These are phyloP conservation scores for Claviceps lovelessii DNA, from an alignment of 2,329 filamentous ascomycete species.

Conservation along the genomic window DNA sequence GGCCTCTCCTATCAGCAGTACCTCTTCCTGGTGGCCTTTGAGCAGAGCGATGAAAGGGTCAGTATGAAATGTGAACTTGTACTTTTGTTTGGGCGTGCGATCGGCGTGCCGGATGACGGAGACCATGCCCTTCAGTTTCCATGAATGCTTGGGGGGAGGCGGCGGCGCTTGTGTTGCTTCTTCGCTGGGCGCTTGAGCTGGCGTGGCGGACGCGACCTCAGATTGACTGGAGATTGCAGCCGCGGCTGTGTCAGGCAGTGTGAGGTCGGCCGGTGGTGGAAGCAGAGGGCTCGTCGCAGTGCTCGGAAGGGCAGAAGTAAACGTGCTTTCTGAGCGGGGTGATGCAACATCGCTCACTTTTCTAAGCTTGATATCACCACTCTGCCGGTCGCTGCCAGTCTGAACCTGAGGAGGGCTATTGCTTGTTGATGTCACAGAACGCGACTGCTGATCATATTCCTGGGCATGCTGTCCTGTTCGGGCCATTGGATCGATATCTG, in stretches of 20 bases:
- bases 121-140: slow-evolving; percentile 96
- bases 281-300: slow-evolving; percentile 21
- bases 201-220: slow-evolving; percentile 13
- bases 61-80: slow-evolving; percentile 98
- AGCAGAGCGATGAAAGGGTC: slow-evolving; percentile 90
- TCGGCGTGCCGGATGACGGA: slow-evolving; percentile 94
- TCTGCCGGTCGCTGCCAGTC: slow-evolving; percentile 7
- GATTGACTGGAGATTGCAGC: slow-evolving; percentile 24
- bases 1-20: slow-evolving; percentile 81
- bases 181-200: slow-evolving; percentile 14
- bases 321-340: slow-evolving; percentile 18
- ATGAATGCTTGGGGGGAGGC: slow-evolving; percentile 73
- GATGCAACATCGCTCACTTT: slow-evolving; percentile 17
- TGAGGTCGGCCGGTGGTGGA: slow-evolving; percentile 19
- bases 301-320: slow-evolving; percentile 22
- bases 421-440: slow-evolving; percentile 7
- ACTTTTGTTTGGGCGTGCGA: slow-evolving; percentile 95
- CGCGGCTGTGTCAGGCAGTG: slow-evolving; percentile 16
- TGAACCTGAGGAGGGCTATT: slow-evolving; percentile 16
- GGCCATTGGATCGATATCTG: slow-evolving; percentile 29
- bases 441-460: slow-evolving; percentile 23
- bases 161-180: slow-evolving; percentile 41
- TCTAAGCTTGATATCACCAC: slow-evolving; percentile 11
- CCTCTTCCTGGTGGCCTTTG: slow-evolving; percentile 91
- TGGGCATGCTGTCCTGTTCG: slow-evolving; percentile 20